Evolutionary conservation across 2,329 filamentous ascomycete species (phyloP).

Genomic region (Sclerotinia trifoliorum): DNA sequence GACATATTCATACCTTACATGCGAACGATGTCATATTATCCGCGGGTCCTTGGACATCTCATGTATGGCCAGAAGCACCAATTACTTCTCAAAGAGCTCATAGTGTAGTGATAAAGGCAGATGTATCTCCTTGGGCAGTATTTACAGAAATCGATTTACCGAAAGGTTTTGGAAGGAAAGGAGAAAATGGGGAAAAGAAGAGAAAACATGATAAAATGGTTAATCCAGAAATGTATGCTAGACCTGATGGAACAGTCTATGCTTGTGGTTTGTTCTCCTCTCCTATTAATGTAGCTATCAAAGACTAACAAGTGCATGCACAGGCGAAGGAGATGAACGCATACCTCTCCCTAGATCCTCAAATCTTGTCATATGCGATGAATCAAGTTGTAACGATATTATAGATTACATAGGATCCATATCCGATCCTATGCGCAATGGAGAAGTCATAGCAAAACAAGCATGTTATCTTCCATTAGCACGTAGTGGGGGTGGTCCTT

Average conservation of each 20-base stretch:
- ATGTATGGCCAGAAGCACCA: constrained; percentile 56
- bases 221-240: constrained; percentile 89
- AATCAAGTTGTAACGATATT: constrained; percentile 77
- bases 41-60: constrained; percentile 62
- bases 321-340: constrained; percentile 72
- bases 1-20: constrained; percentile 48
- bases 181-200: constrained; percentile 49
- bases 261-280: constrained; percentile 67
- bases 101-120: constrained; percentile 62
- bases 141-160: constrained; percentile 86
- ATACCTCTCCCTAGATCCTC: constrained; percentile 74
- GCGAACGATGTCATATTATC: constrained; percentile 48
- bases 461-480: constrained; percentile 82
- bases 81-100: constrained; percentile 61
- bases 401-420: constrained; percentile 72
- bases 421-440: constrained; percentile 62
- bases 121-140: constrained; percentile 71
- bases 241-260: constrained; percentile 86
- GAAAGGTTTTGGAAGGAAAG: constrained; percentile 56
- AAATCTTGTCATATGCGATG: constrained; percentile 73
- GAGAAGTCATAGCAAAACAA: constrained; percentile 72
- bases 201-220: constrained; percentile 61
- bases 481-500: constrained; percentile 57
- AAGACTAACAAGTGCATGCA: not conserved
- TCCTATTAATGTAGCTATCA: not conserved